phyloP scores from a whole-genome alignment of 192 early-diverging fungal genomes.

The Martensiomyces pterosporus region DNA sequence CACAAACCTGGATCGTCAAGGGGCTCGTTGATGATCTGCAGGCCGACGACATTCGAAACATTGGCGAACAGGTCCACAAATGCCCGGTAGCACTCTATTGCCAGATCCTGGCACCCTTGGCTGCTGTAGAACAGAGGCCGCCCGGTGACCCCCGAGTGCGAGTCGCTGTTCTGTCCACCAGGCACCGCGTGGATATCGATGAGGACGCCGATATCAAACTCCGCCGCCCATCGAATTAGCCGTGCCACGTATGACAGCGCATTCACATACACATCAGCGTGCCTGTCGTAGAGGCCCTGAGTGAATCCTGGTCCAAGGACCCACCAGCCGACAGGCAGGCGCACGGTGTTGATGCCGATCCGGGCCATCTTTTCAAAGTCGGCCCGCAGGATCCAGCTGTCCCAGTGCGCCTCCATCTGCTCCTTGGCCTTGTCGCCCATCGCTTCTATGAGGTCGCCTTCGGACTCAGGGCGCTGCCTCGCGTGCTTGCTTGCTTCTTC shows the following conservation, averaged over 20 bases:
- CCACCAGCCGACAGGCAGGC: slow-evolving; percentile 13
- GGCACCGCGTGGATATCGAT: slow-evolving; percentile 11
- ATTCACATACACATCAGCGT: background rate
- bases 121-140: slow-evolving; percentile 1
- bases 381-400: slow-evolving; percentile 7
- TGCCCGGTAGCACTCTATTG: slow-evolving; percentile 1
- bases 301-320: slow-evolving; percentile 5
- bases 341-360: slow-evolving; percentile 12
- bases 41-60: slow-evolving; percentile 7
- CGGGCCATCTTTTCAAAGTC: slow-evolving; percentile 13
- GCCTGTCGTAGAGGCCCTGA: background rate
- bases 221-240: slow-evolving; percentile 7
- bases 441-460: slow-evolving; percentile 12
- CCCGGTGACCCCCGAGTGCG: slow-evolving; percentile 9
- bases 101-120: slow-evolving; percentile 5
- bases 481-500: background rate
- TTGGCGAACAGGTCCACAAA: slow-evolving; percentile 5
- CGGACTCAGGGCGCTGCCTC: slow-evolving; percentile 10
- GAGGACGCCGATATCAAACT: slow-evolving; percentile 12
- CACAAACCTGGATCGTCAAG: slow-evolving; percentile 5
- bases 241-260: slow-evolving; percentile 4
- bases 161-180: slow-evolving; percentile 13
- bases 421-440: slow-evolving; percentile 2
- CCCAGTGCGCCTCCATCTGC: slow-evolving; percentile 14
- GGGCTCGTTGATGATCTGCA: slow-evolving; percentile 15